Percentiles rank a stretch among this genome's conserved stretches.
Evolutionary conservation across 1,284 basidiomycete genomes (phyloP).

Genomic region (Papiliotrema flavescens): DNA sequence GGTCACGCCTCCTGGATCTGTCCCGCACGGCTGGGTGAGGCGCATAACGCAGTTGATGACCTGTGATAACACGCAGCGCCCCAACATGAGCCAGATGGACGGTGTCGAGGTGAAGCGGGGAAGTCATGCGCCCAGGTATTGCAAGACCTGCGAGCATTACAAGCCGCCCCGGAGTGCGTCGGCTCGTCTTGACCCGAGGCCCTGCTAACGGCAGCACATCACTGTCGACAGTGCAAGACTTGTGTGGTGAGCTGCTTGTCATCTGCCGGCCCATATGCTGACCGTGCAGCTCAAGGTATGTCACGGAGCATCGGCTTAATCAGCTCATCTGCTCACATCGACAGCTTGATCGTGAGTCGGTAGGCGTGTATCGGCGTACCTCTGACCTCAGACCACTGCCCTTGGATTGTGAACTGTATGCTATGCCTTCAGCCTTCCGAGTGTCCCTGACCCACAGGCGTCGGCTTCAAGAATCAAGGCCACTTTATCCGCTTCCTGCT

Average conservation of each 20-base stretch:
- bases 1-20: slow-evolving; percentile 73
- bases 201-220: slow-evolving; percentile 59
- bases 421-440: not conserved
- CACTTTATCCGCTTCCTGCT: slow-evolving; percentile 91
- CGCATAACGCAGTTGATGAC: not conserved
- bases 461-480: slow-evolving; percentile 83
- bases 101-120: slow-evolving; percentile 83
- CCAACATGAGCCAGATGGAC: slow-evolving; percentile 63
- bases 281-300: slow-evolving; percentile 55
- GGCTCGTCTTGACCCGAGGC: slow-evolving; percentile 60
- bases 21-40: slow-evolving; percentile 74
- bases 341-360: slow-evolving; percentile 34
- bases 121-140: slow-evolving; percentile 73
- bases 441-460: slow-evolving; percentile 55
- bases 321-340: not conserved
- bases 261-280: not conserved
- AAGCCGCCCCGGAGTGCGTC: slow-evolving; percentile 51
- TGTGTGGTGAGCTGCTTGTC: slow-evolving; percentile 47
- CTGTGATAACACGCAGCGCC: slow-evolving; percentile 55
- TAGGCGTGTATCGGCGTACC: not conserved
- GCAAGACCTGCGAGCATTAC: slow-evolving; percentile 62
- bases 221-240: slow-evolving; percentile 80
- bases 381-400: slow-evolving; percentile 69
- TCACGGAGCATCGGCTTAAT: not conserved
- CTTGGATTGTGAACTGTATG: slow-evolving; percentile 46